phyloP scores from a whole-genome alignment of 495 filamentous ascomycete genomes.

The Hyaloscypha variabilis region DNA sequence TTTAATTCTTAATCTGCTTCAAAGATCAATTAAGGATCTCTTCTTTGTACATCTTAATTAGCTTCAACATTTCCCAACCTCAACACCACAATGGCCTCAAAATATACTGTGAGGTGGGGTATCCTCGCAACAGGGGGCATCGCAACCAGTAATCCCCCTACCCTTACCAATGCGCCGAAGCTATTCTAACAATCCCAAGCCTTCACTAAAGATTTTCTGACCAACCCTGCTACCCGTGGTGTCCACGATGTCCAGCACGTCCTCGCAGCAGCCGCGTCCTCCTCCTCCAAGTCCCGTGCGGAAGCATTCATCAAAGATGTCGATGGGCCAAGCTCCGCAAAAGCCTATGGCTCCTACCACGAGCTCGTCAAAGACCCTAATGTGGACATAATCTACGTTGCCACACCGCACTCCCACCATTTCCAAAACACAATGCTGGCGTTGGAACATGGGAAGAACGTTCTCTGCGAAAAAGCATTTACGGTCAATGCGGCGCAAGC shows the following conservation, averaged over 20 bases:
- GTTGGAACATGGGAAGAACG: slow-evolving; percentile 76
- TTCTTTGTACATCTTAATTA: neutral
- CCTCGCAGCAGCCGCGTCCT: slow-evolving; percentile 81
- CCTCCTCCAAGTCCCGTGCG: slow-evolving; percentile 68
- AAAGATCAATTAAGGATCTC: neutral
- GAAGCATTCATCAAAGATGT: slow-evolving; percentile 70
- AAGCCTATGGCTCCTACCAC: slow-evolving; percentile 79
- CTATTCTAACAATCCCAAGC: slow-evolving; percentile 39
- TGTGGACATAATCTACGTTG: slow-evolving; percentile 89
- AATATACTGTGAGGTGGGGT: slow-evolving; percentile 71
- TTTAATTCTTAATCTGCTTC: neutral
- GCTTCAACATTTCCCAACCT: slow-evolving; percentile 3
- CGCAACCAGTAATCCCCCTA: slow-evolving; percentile 59
- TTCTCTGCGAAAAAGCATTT: slow-evolving; percentile 92
- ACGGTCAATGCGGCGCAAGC: slow-evolving; percentile 87
- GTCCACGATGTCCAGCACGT: slow-evolving; percentile 77
- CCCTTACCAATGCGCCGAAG: neutral
- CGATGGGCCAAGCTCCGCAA: slow-evolving; percentile 63
- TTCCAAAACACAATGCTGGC: slow-evolving; percentile 84
- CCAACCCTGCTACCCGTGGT: slow-evolving; percentile 70
- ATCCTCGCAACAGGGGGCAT: slow-evolving; percentile 86
- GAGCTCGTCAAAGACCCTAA: slow-evolving; percentile 57
- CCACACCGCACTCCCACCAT: slow-evolving; percentile 94
- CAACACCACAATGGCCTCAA: slow-evolving; percentile 20
- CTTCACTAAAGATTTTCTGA: slow-evolving; percentile 83